These are phyloP conservation scores for Endotrypanum monterogeii DNA, from an alignment of 208 protist species.

Conservation along the genomic window DNA sequence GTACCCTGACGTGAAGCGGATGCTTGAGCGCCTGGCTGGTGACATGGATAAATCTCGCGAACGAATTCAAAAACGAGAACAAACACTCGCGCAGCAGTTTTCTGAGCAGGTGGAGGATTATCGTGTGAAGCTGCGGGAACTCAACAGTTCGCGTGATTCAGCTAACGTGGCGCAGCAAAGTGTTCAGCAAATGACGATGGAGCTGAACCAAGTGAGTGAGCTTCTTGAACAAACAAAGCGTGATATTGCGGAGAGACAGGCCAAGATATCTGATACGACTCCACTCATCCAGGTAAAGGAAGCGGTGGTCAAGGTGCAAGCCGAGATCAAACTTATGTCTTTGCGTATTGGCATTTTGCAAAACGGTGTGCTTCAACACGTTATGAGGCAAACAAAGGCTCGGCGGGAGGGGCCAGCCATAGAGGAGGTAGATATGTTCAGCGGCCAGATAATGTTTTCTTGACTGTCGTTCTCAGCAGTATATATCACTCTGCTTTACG, in stretches of 20 bases:
- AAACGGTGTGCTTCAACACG: slow-evolving; percentile 87
- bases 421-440: slow-evolving; percentile 25
- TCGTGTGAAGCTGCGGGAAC: slow-evolving; percentile 83
- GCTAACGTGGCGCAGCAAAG: slow-evolving; percentile 81
- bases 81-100: slow-evolving; percentile 91
- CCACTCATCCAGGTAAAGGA: slow-evolving; percentile 91
- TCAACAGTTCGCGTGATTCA: slow-evolving; percentile 78
- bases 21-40: slow-evolving; percentile 76
- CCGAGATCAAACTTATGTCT: slow-evolving; percentile 90
- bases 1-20: slow-evolving; percentile 88
- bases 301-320: slow-evolving; percentile 79
- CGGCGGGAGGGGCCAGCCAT: slow-evolving; percentile 44
- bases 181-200: slow-evolving; percentile 86
- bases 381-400: slow-evolving; percentile 79
- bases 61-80: slow-evolving; percentile 90
- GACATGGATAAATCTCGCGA: slow-evolving; percentile 89
- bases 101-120: slow-evolving; percentile 89
- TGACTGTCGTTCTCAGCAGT: background rate
- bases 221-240: slow-evolving; percentile 83
- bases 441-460: slow-evolving; percentile 28
- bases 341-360: slow-evolving; percentile 89
- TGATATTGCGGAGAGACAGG: slow-evolving; percentile 85
- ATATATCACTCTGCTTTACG: background rate
- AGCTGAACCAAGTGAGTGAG: slow-evolving; percentile 90
- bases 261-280: slow-evolving; percentile 88